Evolutionary conservation across 2,329 filamentous ascomycete genomes (phyloP), one percentile per base, ranked within the genome.

Genomic region (Cordyceps sp.): DNA sequence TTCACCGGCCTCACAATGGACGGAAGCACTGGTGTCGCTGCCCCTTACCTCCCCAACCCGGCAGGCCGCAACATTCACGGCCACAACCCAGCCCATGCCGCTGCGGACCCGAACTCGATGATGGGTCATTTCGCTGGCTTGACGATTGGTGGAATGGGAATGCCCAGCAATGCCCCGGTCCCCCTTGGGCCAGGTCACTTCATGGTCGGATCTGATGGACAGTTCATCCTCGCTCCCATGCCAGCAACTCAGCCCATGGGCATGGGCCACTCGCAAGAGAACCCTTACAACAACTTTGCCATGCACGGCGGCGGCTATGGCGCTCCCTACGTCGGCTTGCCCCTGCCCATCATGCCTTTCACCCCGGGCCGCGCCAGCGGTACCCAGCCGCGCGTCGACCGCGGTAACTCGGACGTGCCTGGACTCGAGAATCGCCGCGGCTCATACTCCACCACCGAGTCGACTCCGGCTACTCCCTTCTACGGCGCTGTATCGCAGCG

Each of bases 381-480:
- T 7, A 48, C 57, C 14, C 56, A 60, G 26, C 58, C 64, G 37
- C 65, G 62, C 21, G 51, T 58, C 30, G 62, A 67, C 22, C 56
- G 53, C 42, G 54, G 49, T 12, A 60, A 62, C 31, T 59, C 61
- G 19, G 67, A 76, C 23, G 65, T 76, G 32, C 73, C 73, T 14
- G 66, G 61, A 21, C 57, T 78, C 20, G 72, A 78, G 42, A 76
- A 77, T 36, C 72, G 73, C 17, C 70, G 73, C 32, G 71, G 69
- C 13, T 78, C 73, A 3, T 77, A 78, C 50, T 78, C 73, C 2
- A 78, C 73, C 19, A 78, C 65, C 4, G 73, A 77, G 50, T 78
- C 73, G 7, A 67, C 70, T 18, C 68, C 73, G 4, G 67, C 73
- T 5, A 80, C 72, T 20, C 75, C 77, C 0, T 73, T 72, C 44